Evolutionary conservation across 2,329 filamentous ascomycete genomes (phyloP), one percentile per base, ranked within the genome.

Genomic region (Alternaria triticina): DNA sequence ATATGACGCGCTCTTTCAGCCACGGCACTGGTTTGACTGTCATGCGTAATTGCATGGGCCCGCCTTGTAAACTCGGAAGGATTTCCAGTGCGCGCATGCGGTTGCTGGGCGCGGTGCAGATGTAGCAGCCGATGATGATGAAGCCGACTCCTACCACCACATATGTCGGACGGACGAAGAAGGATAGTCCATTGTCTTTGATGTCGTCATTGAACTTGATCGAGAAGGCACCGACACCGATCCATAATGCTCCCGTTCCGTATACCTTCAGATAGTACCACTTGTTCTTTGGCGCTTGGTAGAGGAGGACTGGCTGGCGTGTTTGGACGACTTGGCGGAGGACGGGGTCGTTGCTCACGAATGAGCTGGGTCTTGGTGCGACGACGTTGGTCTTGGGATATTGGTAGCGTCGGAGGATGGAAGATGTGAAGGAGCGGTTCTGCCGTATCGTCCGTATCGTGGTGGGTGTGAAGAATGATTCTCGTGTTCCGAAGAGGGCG

Each of bases 101-200:
- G 6, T 69, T 71, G 5, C 72, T 72, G 12, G 78, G 77, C 6
- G 75, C 73, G 11, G 72, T 73, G 46, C 73, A 76, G 30, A 76
- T 70, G 50, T 77, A 78, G 40, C 69, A 70, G 30, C 74, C 76
- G 33, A 79, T 76, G 10, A 59, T 68, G 12, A 77, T 54, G 44
- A 78, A 72, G 13, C 68, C 64, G 22, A 76, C 13, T 11, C 72
- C 72, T 9, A 78, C 69, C n/a, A 76, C 66, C n/a, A 76, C 61
- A 43, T 80, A 80, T 4, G 73, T 75, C 4, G 73, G 75, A 15
- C 72, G 67, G 2, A 80, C 74, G 54, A 78, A 80, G 54, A 71
- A 75, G 2, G 75, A 66, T 5, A 77, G 61, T 25, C 73, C 76
- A 28, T 67, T 67, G 13, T 75, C 75, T 49, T 73, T 71, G 17